phyloP scores from a whole-genome alignment of 495 filamentous ascomycete genomes.

The Friedmanniomyces endolithicus region DNA sequence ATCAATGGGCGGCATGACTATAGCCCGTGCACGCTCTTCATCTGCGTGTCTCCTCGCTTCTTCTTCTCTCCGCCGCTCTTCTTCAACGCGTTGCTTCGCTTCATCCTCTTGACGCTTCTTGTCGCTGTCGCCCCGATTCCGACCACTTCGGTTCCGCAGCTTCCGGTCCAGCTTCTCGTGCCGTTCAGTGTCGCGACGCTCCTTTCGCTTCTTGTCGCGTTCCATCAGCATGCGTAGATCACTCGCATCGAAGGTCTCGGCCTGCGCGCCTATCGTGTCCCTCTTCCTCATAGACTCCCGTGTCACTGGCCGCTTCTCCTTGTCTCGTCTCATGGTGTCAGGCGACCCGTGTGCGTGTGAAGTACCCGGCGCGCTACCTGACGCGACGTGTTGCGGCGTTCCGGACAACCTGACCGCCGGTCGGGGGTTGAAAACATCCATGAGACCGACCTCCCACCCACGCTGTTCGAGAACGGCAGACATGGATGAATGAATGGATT shows the following conservation, averaged over 20 bases:
- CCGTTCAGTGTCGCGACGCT: slow-evolving; percentile 59
- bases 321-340: background rate
- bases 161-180: slow-evolving; percentile 57
- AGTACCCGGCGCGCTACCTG: slow-evolving; percentile 16
- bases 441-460: slow-evolving; percentile 60
- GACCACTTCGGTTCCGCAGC: slow-evolving; percentile 56
- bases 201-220: slow-evolving; percentile 62
- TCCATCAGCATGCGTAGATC: slow-evolving; percentile 76
- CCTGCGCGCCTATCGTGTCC: slow-evolving; percentile 65
- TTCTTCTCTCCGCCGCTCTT: slow-evolving; percentile 22
- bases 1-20: slow-evolving; percentile 5
- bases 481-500: slow-evolving; percentile 60
- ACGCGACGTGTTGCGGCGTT: slow-evolving; percentile 39
- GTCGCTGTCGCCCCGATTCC: slow-evolving; percentile 37
- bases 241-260: slow-evolving; percentile 67
- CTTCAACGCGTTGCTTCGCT: slow-evolving; percentile 32
- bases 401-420: slow-evolving; percentile 65
- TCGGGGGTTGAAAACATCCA: slow-evolving; percentile 64
- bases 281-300: slow-evolving; percentile 55
- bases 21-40: slow-evolving; percentile 28
- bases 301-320: slow-evolving; percentile 33
- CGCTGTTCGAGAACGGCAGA: slow-evolving; percentile 57
- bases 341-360: background rate
- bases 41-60: slow-evolving; percentile 30
- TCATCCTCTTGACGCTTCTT: slow-evolving; percentile 23